phyloP scores from a whole-genome alignment of 1,284 basidiomycete genomes.

The Cryptococcus jaspeensis region DNA sequence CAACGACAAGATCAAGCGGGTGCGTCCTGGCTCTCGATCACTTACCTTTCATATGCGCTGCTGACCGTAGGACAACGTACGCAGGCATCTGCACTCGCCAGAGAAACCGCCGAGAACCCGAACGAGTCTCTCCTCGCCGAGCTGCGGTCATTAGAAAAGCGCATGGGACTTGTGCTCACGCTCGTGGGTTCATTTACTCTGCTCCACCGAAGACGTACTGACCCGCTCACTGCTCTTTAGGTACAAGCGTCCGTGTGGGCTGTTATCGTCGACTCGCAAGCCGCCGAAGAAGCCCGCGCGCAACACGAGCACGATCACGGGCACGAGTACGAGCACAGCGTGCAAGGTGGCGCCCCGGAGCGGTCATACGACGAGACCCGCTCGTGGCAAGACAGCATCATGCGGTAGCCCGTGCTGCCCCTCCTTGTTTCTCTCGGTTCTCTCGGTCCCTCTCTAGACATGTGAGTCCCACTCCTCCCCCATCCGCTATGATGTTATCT shows the following conservation, averaged over 20 bases:
- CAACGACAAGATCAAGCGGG: conserved; percentile 66
- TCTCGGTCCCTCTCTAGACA: background rate
- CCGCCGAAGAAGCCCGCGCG: conserved; percentile 51
- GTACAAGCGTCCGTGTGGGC: conserved; percentile 96
- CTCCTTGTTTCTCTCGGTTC: background rate
- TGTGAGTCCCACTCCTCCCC: no score
- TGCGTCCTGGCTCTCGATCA: conserved; percentile 46
- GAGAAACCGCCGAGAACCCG: conserved; percentile 58
- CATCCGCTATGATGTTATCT: conserved; percentile 34
- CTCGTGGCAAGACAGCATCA: conserved; percentile 15
- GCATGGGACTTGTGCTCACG: conserved; percentile 91
- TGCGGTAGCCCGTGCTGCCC: background rate
- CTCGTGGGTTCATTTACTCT: no score
- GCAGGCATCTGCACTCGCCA: conserved; percentile 50
- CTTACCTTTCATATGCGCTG: background rate
- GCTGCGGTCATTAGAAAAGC: conserved; percentile 80
- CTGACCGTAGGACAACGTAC: background rate
- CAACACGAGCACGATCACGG: conserved; percentile 3
- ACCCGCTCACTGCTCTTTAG: conserved; percentile 55
- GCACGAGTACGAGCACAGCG: background rate
- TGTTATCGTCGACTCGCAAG: conserved; percentile 80
- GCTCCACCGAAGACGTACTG: no score
- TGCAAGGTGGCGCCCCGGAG: conserved; percentile 1
- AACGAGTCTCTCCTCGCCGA: conserved; percentile 74
- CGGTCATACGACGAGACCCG: conserved; percentile 7